Conservation (phyloP, 2,329 filamentous ascomycete genomes). For the Alternaria incomplexa region DNA sequence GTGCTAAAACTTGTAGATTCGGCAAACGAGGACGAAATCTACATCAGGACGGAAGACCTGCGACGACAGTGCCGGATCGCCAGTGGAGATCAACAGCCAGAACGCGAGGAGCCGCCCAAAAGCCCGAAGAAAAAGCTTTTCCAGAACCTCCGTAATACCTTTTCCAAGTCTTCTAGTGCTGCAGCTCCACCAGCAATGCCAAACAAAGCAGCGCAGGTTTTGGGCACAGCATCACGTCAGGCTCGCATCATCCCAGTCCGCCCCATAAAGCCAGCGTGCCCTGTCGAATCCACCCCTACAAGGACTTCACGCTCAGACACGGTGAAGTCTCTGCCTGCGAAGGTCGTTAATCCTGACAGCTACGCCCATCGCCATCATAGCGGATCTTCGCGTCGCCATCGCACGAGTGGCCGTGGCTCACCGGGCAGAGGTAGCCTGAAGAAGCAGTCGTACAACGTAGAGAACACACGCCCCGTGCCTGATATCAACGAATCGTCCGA, state of each 20-base stretch:
- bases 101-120: constrained; percentile 28
- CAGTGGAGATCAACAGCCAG: constrained; percentile 15
- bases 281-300: constrained; percentile 13
- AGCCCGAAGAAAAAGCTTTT: constrained; percentile 52
- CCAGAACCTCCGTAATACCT: constrained; percentile 38
- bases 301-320: constrained; percentile 31
- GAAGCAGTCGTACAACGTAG: constrained; percentile 5
- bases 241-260: constrained; percentile 15
- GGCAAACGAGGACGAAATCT: constrained; percentile 15
- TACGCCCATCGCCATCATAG: constrained; percentile 11
- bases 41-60: constrained; percentile 29
- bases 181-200: constrained; percentile 23
- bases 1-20: constrained; percentile 1
- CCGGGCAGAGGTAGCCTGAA: constrained; percentile 9
- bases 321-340: constrained; percentile 31
- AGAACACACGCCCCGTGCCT: constrained; percentile 1
- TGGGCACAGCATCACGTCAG: constrained; percentile 37
- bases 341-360: constrained; percentile 19
- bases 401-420: constrained; percentile 9
- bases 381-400: constrained; percentile 1
- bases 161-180: constrained; percentile 21
- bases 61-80: constrained; percentile 24
- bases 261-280: constrained; percentile 21
- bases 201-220: constrained; percentile 39
- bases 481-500: constrained; percentile 10